These are phyloP conservation scores for Heliocybe sulcata DNA, from an alignment of 1,284 basidiomycete species.

Conservation along the genomic window DNA sequence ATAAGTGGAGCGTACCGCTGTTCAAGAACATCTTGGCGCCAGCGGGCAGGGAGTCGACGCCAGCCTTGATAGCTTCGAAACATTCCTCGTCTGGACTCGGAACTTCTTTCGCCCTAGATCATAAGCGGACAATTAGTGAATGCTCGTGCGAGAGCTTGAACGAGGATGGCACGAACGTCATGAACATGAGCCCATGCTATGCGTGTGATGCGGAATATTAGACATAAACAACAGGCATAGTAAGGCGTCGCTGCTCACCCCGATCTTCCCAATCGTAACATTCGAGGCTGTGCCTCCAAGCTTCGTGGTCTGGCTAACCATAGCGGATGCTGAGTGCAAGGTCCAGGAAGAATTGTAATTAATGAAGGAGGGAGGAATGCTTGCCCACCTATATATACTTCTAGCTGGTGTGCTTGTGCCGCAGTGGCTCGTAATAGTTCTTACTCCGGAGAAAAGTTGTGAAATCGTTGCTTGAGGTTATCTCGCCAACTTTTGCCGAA, in stretches of 20 bases:
- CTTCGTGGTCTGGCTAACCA: background rate
- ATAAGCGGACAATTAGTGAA: background rate
- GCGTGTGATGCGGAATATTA: background rate
- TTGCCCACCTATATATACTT: background rate
- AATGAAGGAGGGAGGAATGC: background rate
- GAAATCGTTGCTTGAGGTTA: no score
- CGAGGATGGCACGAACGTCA: slow-evolving; percentile 31
- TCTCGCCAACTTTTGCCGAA: no score
- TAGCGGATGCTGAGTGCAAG: background rate
- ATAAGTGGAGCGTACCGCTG: slow-evolving; percentile 26
- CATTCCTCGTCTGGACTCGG: slow-evolving; percentile 44
- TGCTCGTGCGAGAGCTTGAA: background rate
- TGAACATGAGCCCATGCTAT: slow-evolving; percentile 47
- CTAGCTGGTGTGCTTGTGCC: no score
- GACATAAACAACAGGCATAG: background rate
- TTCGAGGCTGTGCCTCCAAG: slow-evolving; percentile 3
- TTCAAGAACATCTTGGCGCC: slow-evolving; percentile 42
- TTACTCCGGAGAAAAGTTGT: no score
- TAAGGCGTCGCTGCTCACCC: background rate
- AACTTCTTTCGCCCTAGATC: slow-evolving; percentile 26
- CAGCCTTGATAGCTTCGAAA: slow-evolving; percentile 58
- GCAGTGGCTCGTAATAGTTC: no score
- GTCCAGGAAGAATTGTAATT: background rate
- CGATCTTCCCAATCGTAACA: background rate
- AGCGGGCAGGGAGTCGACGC: slow-evolving; percentile 41